Evolutionary conservation across 805 yeast species (phyloP), one percentile per base, ranked within the genome.

Genomic region (Ogataea parapolymorpha): DNA sequence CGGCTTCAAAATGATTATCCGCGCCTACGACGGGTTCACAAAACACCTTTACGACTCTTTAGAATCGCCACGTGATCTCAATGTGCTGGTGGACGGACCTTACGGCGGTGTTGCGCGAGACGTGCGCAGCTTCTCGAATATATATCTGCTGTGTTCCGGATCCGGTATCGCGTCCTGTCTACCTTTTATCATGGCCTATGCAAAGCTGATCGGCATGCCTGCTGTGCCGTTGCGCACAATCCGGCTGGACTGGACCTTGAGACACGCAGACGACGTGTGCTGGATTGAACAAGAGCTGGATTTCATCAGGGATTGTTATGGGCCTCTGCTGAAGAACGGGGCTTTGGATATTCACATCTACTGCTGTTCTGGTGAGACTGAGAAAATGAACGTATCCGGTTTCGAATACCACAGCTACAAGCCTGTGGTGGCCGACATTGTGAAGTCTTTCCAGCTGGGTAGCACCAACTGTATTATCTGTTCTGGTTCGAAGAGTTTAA

Each of bases 81-180:
- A 59, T 25, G 71, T 73, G 1, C 53, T 74, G 14, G 35, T 58
- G n/a, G 82, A 77, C 50, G 83, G 83, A 1, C 80, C 83, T 4
- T 77, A 75, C 44, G 82, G 83, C 13, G 82, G 81, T 1, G 49
- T 70, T 35, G 49, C 63, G 12, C 64, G 83, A 51, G 73, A 74
- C 45, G 56, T 62, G 5, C 48, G 65, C 15, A 56, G 73, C 1
- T 77, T 77, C 51, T 72, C 72, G 32, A 65, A 69, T 32, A 56
- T 72, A 6, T 53, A 63, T 8, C 50, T 76, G 17, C 14, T 74
- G 2, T 59, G 75, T 16, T 60, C 76, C 1, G 83, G 83, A 4
- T 67, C 74, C 33, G 82, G 83, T 29, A 67, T 77, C 12, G 65
- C 79, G 3, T 75, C 73, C 0, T 64, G 74, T 2, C 42, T 74